Base-by-base conservation (phyloP, 2,329 filamentous ascomycete species). In the Verticillium nubilum region DNA sequence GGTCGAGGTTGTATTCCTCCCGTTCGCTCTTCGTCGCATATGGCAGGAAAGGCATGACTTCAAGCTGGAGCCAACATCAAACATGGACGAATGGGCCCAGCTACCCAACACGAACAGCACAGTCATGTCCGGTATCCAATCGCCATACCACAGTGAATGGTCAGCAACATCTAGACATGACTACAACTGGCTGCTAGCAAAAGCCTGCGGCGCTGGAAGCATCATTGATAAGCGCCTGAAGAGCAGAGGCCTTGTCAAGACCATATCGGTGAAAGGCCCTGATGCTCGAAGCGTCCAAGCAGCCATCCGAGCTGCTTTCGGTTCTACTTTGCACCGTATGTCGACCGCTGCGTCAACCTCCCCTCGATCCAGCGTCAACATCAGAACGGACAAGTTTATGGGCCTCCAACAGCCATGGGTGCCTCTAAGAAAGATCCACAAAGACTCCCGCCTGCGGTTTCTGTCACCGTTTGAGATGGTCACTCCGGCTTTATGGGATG, bases 391-490 rank as follows among this genome's bases (percentile, higher is more conserved):
- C 4, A 76, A 76, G 47, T 86, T 81, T 57, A 75, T 87, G 23
- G 90, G 86, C 5, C 77, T 93, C 19, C 80, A 83, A 58, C 86
- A 88, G 52, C 73, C 83, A 0, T 91, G 89, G 82, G 81, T 93
- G n/a, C 90, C 90, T 5, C 76, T 94, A 19, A 84, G 90, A 56
- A 93, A 93, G 70, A 76, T 91, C 2, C 85, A 90, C 68, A 91
- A 89, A 67, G 88, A 91, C 60, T 87, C 87, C 0, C 83, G 86
- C 27, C 79, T 94, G 6, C 84, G 86, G 1, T 92, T 92, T 65
- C 78, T 93, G 12, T 83, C 82, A 5, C 86, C 85, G 1, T 78
- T 85, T 1, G 90, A 93, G 70, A 89, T 93, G 85, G 74, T 89
- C 37, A 92, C 87, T 1, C 85, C 89, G 0, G 82, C 86, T 1